phyloP scores from a whole-genome alignment of 2,329 filamentous ascomycete genomes.

The Epichloe festucae region DNA sequence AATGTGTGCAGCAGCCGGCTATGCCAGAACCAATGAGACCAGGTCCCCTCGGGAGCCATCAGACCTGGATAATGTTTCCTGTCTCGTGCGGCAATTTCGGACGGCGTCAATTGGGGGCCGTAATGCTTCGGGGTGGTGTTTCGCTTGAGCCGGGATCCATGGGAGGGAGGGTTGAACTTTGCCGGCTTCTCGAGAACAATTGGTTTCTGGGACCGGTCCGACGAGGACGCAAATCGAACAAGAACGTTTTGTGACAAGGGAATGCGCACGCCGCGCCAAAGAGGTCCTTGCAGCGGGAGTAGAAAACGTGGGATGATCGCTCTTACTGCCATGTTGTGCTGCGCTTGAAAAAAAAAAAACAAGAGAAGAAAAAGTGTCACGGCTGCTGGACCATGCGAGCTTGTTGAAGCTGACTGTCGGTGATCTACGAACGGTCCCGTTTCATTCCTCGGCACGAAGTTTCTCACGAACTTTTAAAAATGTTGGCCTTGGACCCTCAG shows the following conservation, averaged over 20 bases:
- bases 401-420: background rate
- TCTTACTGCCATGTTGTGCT: slow-evolving; percentile 30
- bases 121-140: slow-evolving; percentile 51
- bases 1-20: slow-evolving; percentile 63
- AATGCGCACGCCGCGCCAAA: slow-evolving; percentile 36
- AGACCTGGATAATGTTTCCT: slow-evolving; percentile 72
- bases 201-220: slow-evolving; percentile 33
- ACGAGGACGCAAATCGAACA: slow-evolving; percentile 22
- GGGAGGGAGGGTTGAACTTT: slow-evolving; percentile 85
- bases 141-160: slow-evolving; percentile 55
- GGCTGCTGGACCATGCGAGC: background rate
- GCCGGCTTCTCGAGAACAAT: slow-evolving; percentile 74
- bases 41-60: slow-evolving; percentile 73
- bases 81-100: slow-evolving; percentile 53
- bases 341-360: background rate
- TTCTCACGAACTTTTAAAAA: background rate
- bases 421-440: background rate
- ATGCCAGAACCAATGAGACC: slow-evolving; percentile 74
- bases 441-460: background rate
- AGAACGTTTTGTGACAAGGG: slow-evolving; percentile 22
- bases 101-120: slow-evolving; percentile 54
- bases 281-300: slow-evolving; percentile 45
- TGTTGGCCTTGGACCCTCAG: slow-evolving; percentile 5
- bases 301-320: slow-evolving; percentile 52
- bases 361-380: background rate